Evolutionary conservation across 352 stramenopile genomes (phyloP).

Genomic region (Thalassiosira gravida): DNA sequence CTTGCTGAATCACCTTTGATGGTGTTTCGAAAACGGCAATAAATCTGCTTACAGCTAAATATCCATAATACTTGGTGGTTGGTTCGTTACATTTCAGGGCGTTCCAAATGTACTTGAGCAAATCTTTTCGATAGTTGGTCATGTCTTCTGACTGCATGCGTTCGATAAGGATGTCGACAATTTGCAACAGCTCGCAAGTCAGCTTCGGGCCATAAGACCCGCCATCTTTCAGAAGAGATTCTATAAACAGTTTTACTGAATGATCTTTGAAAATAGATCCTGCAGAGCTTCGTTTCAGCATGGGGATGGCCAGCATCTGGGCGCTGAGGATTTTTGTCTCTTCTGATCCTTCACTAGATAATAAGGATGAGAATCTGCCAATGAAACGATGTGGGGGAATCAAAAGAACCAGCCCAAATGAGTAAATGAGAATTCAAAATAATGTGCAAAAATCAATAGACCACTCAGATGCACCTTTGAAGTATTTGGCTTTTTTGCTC

Average conservation of each 20-base stretch:
- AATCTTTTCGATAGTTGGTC: slow-evolving; percentile 91
- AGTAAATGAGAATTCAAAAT: no score
- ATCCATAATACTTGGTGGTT: slow-evolving; percentile 95
- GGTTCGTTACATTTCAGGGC: slow-evolving; percentile 94
- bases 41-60: slow-evolving; percentile 96
- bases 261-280: slow-evolving; percentile 37
- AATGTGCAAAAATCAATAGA: slow-evolving; percentile 3
- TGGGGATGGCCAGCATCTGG: slow-evolving; percentile 92
- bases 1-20: slow-evolving; percentile 95
- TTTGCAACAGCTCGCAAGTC: slow-evolving; percentile 88
- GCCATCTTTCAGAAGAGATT: slow-evolving; percentile 38
- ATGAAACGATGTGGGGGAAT: background rate
- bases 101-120: slow-evolving; percentile 98
- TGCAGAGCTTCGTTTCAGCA: slow-evolving; percentile 76
- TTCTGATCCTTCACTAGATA: slow-evolving; percentile 80
- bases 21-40: slow-evolving; percentile 95
- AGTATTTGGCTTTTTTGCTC: slow-evolving; percentile 59
- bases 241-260: slow-evolving; percentile 41
- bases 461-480: slow-evolving; percentile 7
- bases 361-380: slow-evolving; percentile 59
- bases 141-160: slow-evolving; percentile 91
- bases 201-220: slow-evolving; percentile 48
- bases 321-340: slow-evolving; percentile 91
- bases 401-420: slow-evolving; percentile 85
- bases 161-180: slow-evolving; percentile 95